Evolutionary conservation across 805 yeast genomes (phyloP).

Genomic region (Ogataea ganodermae): DNA sequence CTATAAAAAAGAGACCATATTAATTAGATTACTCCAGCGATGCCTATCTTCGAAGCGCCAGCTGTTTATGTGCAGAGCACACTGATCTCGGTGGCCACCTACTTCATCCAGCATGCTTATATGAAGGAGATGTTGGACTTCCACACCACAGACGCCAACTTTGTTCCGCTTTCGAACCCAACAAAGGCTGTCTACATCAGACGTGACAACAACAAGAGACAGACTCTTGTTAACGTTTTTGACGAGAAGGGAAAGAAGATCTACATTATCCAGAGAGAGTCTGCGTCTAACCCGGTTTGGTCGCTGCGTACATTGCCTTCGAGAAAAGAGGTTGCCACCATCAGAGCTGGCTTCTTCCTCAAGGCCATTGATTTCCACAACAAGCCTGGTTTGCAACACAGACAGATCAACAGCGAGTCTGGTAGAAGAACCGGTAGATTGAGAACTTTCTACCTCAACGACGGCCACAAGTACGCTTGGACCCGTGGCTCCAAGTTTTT

Average conservation of each 20-base stretch:
- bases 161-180: conserved; percentile 41
- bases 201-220: conserved; percentile 48
- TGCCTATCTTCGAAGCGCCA: conserved; percentile 49
- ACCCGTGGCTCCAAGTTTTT: conserved; percentile 50
- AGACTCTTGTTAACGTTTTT: conserved; percentile 51
- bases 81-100: conserved; percentile 42
- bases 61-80: conserved; percentile 47
- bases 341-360: conserved; percentile 49
- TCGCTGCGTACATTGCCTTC: conserved; percentile 46
- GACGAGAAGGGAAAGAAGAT: conserved; percentile 42
- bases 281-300: conserved; percentile 54
- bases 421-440: conserved; percentile 40
- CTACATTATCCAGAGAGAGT: conserved; percentile 53
- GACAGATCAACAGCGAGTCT: conserved; percentile 41
- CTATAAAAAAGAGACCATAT: conserved; percentile 3
- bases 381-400: conserved; percentile 45
- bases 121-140: conserved; percentile 41
- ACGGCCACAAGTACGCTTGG: conserved; percentile 61
- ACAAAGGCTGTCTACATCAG: conserved; percentile 50
- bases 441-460: conserved; percentile 50
- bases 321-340: conserved; percentile 50
- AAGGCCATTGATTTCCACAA: conserved; percentile 52
- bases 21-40: conserved; percentile 15
- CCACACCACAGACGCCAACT: conserved; percentile 42
- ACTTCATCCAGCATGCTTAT: conserved; percentile 44